phyloP scores from a whole-genome alignment of 768 basidiomycete species.

The Phlegmacium glaucopus region DNA sequence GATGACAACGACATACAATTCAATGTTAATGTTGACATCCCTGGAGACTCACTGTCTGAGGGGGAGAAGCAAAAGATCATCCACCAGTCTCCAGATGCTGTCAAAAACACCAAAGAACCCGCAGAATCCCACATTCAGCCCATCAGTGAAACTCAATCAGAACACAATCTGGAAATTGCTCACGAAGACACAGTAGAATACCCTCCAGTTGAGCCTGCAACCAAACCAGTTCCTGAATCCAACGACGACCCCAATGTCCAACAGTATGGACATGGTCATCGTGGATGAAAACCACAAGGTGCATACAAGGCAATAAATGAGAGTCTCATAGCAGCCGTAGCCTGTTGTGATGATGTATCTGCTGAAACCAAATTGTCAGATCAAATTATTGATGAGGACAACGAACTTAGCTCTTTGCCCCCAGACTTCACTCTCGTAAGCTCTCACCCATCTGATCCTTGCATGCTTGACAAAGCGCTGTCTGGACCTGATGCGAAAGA shows the following conservation, averaged over 20 bases:
- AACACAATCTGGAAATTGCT: too few species aligned
- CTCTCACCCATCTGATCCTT: not conserved
- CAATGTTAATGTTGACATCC: conserved; percentile 3
- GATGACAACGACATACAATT: conserved; percentile 15
- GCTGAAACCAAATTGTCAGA: not conserved
- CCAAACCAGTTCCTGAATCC: too few species aligned
- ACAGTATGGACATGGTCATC: too few species aligned
- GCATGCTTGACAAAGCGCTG: conserved; percentile 3
- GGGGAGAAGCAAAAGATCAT: conserved; percentile 11
- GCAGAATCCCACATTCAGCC: not conserved
- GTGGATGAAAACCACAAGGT: too few species aligned
- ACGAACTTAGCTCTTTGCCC: not conserved
- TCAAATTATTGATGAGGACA: not conserved
- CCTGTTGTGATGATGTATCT: too few species aligned
- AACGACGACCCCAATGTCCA: too few species aligned
- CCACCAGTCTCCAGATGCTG: conserved; percentile 3
- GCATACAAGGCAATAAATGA: too few species aligned
- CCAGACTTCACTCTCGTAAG: not conserved
- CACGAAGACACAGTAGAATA: too few species aligned
- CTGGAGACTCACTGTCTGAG: conserved; percentile 11
- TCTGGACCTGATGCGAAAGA: conserved; percentile 3
- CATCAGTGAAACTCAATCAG: not conserved
- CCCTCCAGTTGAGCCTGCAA: too few species aligned
- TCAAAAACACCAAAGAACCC: conserved; percentile 1
- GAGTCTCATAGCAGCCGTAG: too few species aligned